Evolutionary conservation across 176 grass and related monocot species (phyloP).

Genomic region (Elaeis guineensis): DNA sequence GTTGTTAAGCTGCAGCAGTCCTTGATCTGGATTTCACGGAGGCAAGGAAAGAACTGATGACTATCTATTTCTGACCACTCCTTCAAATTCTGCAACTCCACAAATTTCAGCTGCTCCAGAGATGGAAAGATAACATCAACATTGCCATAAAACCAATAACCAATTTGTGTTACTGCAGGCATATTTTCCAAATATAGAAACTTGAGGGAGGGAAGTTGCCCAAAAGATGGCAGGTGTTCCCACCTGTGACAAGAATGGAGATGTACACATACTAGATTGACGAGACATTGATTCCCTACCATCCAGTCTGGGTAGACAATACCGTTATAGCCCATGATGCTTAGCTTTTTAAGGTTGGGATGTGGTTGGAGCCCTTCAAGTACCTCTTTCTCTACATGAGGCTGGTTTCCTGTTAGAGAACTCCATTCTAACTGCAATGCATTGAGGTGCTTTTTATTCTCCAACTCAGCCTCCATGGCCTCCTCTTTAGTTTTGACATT

Average conservation of each 20-base stretch:
- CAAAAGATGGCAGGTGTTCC: slow-evolving; percentile 41
- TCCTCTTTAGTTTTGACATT: slow-evolving; percentile 24
- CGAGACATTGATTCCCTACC: neutral
- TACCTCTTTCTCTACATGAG: slow-evolving; percentile 5
- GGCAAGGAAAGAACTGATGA: no score
- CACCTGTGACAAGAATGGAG: slow-evolving; percentile 24
- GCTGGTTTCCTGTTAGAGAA: slow-evolving; percentile 9
- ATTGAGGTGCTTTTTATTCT: slow-evolving; percentile 20
- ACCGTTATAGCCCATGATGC: slow-evolving; percentile 35
- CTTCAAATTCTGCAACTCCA: no score
- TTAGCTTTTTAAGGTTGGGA: slow-evolving; percentile 24
- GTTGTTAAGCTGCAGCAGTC: no score
- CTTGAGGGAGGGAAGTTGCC: slow-evolving; percentile 35
- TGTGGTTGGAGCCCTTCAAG: slow-evolving; percentile 29
- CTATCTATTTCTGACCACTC: no score
- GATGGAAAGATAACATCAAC: no score
- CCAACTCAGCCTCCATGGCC: slow-evolving; percentile 25
- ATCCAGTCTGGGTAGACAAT: slow-evolving; percentile 23
- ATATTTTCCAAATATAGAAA: slow-evolving; percentile 10
- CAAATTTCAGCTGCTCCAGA: no score
- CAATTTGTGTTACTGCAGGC: no score
- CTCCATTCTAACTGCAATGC: slow-evolving; percentile 11
- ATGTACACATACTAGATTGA: slow-evolving; percentile 30
- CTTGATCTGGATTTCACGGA: no score
- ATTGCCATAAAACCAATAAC: no score